These are phyloP conservation scores for Zoysia japonica DNA, from an alignment of 176 grass and related monocot species.

Conservation along the genomic window DNA sequence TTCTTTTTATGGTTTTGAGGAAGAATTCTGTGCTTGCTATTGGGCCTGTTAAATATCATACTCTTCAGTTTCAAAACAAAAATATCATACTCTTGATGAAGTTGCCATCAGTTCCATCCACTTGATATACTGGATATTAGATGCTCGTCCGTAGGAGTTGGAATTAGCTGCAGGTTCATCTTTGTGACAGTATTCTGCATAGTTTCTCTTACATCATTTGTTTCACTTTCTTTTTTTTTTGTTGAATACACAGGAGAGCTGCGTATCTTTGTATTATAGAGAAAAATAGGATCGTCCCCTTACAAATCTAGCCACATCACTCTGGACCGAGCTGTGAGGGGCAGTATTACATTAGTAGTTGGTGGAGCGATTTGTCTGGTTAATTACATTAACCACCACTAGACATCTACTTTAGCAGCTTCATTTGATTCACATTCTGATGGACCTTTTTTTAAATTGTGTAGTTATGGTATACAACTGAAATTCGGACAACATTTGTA, in stretches of 20 bases:
- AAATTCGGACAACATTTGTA: constrained; percentile 7
- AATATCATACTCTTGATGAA: not conserved
- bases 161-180: constrained; percentile 6
- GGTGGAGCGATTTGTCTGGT: too few relatives aligned
- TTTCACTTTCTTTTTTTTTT: not conserved
- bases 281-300: too few relatives aligned
- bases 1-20: not conserved
- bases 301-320: too few relatives aligned
- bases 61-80: too few relatives aligned
- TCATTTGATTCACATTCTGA: not conserved
- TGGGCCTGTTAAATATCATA: not conserved
- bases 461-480: not conserved
- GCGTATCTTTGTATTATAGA: too few relatives aligned
- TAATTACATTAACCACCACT: too few relatives aligned
- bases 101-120: not conserved
- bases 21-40: constrained; percentile 7
- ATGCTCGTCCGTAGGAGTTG: not conserved
- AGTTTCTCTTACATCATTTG: not conserved
- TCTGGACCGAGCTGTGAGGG: too few relatives aligned
- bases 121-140: constrained; percentile 24
- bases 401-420: too few relatives aligned
- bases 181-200: constrained; percentile 4
- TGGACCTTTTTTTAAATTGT: constrained; percentile 8
- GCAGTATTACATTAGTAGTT: too few relatives aligned
- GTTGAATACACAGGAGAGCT: too few relatives aligned